Evolutionary conservation across 495 filamentous ascomycete species (phyloP), one percentile per base, ranked within the genome.

Genomic region (Xylaria scruposa): DNA sequence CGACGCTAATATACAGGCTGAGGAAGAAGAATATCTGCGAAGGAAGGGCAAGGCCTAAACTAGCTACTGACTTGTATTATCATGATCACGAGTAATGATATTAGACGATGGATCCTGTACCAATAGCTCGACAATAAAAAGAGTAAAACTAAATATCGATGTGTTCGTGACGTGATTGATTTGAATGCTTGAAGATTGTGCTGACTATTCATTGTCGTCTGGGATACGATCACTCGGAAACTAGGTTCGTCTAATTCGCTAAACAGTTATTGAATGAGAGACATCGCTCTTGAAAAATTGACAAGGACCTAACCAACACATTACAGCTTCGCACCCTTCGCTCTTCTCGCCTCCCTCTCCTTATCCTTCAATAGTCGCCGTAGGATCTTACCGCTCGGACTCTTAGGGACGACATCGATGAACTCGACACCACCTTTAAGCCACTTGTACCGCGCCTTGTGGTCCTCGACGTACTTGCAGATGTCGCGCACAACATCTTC

Each of bases 321-420:
- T 82, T 71, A 85, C 53, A 86, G 47, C 76, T 83, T 86, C 9
- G 88, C 81, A 4, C 91, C 92, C 63, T 87, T 83, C 66, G 85
- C 85, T 76, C 89, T 86, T 79, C 90, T 87, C 58, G 83, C 86
- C 78, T 90, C 92, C 81, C 85, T 92, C 80, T 95, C 93, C 78
- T 88, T 87, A 77, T 98, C 95, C 46, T 93, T 88, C 68, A 98
- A 81, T 74, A 97, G 74, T 24, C 93, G 86, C 51, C 94, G 84
- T 77, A 98, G 78, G 73, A 98, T 97, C 90, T 98, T 97, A 15
- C 95, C 95, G 78, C 91, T 94, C 0, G 95, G 92, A 75, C 92
- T 97, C 86, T 97, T 97, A 24, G 95, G 95, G 69, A 98, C 88
- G 46, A 77, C 82, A 68, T 91, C 88, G 29, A 91, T 78, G 76